A percentile compares a stretch with the other conserved stretches of the same genome.
phyloP scores from a whole-genome alignment of 257 asterid genomes.

The Eustoma russellianum region DNA sequence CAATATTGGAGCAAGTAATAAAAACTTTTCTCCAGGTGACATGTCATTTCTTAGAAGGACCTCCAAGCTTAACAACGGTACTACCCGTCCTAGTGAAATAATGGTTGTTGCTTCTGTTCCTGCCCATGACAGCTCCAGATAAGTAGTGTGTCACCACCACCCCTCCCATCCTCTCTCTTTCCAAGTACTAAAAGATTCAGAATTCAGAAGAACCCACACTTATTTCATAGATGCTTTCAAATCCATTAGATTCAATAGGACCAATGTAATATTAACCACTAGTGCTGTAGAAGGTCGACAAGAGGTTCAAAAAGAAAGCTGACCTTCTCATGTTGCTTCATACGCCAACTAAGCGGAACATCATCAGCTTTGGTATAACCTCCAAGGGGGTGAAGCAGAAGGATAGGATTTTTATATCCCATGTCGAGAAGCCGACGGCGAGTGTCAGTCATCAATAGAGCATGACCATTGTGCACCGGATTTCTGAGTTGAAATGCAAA shows the following conservation, averaged over 20 bases:
- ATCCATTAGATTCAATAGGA: neutral
- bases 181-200: no score
- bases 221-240: neutral
- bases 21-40: no score
- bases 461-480: slow-evolving; percentile 95
- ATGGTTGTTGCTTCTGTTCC: no score
- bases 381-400: slow-evolving; percentile 81
- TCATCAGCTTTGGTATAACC: slow-evolving; percentile 96
- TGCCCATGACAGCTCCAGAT: no score
- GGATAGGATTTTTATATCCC: slow-evolving; percentile 85
- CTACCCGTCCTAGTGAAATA: no score
- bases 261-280: neutral
- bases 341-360: slow-evolving; percentile 86
- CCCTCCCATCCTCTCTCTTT: no score
- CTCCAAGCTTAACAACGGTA: no score
- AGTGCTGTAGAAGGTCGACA: neutral
- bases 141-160: no score
- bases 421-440: slow-evolving; percentile 80
- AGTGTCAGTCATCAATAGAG: slow-evolving; percentile 82
- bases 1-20: neutral
- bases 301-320: neutral
- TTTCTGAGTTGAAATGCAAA: slow-evolving; percentile 94
- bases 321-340: slow-evolving; percentile 98
- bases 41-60: no score
- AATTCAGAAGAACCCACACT: no score